Base-by-base conservation (phyloP, 2,329 filamentous ascomycete genomes). In the Claviceps sp. region DNA sequence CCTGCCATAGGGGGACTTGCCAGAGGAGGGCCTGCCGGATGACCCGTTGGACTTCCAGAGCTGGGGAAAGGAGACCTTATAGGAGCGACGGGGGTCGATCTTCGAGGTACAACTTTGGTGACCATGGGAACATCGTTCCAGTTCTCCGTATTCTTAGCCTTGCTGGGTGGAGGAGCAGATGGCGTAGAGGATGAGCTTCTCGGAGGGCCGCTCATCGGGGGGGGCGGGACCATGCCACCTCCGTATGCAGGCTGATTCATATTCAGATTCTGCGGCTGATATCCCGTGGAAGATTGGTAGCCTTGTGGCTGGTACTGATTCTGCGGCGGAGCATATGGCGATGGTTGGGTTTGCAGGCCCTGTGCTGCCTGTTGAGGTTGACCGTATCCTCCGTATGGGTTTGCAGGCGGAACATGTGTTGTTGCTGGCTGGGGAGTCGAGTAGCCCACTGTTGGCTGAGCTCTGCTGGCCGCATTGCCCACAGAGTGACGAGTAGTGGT, bases 111-210 rank as follows among this genome's bases (percentile, higher is more conserved):
- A 51, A 78, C 72, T 71, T 91, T 88, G 45, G 80, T 76, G 45
- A 97, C 86, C 61, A 95, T 78, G 1, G 93, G 93, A 49, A 94
- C 85, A 66, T 98, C 93, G 60, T 98, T 98, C 93, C 93, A 98
- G 59, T 86, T 85, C 29, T 83, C 80, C 56, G 83, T 83, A 56
- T 85, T 84, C 62, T 82, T 83, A 52, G 79, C 73, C 61, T 80
- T 82, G 9, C 86, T 80, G 17, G 87, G 80, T 22, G 88, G 83
- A 42, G 80, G 75, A 23, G 76, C 76, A 13, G 86, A 84, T n/a
- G 83, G 78, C 38, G 80, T 82, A 20, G 50, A 38, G 26, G 79
- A 75, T 54, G 79, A 81, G 55, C 85, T 80, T 50, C 57, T 53
- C 8, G 73, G 70, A 51, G 72, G 70, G 17, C 67, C 67, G 49